Evolutionary conservation across 179 eudicot genomes (phyloP).

Genomic region (Camellia oleifera): DNA sequence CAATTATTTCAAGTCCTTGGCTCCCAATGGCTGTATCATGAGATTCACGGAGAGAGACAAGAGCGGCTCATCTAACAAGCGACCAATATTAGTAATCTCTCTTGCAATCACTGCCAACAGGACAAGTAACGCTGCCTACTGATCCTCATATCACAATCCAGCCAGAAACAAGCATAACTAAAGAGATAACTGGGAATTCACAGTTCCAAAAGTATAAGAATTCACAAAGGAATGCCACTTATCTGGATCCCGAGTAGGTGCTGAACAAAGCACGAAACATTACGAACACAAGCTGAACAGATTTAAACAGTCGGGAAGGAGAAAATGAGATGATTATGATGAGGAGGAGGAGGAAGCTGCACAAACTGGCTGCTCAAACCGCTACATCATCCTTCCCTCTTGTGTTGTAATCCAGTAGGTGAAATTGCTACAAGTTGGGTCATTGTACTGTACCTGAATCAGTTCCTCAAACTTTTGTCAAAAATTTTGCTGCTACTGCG

Average conservation of each 20-base stretch:
- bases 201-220: background rate
- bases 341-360: constrained; percentile 8
- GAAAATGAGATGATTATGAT: background rate
- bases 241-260: background rate
- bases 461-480: background rate
- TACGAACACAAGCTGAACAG: background rate
- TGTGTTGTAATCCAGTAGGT: constrained; percentile 5
- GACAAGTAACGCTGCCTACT: too few relatives aligned
- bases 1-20: too few relatives aligned
- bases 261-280: background rate
- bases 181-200: background rate
- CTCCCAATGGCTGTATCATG: too few relatives aligned
- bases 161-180: background rate
- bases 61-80: too few relatives aligned
- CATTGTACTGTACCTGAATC: constrained; percentile 1
- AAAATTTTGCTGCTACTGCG: constrained; percentile 3
- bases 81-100: too few relatives aligned
- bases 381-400: background rate
- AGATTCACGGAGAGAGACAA: too few relatives aligned
- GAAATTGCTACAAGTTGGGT: background rate
- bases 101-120: too few relatives aligned
- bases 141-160: background rate
- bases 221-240: background rate
- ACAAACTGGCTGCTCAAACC: background rate
- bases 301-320: background rate